These are phyloP conservation scores for Cardiospermum halicacabum DNA, from an alignment of 345 rosid genomes.

Conservation along the genomic window DNA sequence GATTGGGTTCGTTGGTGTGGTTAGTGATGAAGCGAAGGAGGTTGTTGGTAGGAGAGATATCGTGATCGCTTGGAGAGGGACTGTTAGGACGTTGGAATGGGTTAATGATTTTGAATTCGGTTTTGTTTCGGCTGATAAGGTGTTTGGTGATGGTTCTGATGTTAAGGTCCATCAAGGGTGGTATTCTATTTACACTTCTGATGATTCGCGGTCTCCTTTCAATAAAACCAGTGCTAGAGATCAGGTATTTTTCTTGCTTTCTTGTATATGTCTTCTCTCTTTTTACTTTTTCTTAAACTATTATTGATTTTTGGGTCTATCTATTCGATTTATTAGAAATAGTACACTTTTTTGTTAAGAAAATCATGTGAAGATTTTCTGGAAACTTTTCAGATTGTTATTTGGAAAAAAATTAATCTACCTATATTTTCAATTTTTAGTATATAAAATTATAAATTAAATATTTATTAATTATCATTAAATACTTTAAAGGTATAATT, in stretches of 20 bases:
- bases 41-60: constrained; percentile 76
- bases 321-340: no score
- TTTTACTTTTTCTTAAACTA: no score
- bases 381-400: no score
- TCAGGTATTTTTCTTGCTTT: constrained; percentile 41
- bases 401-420: no score
- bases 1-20: constrained; percentile 82
- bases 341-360: no score
- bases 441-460: no score
- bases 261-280: no score
- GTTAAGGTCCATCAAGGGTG: constrained; percentile 75
- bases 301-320: no score
- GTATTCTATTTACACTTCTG: constrained; percentile 79
- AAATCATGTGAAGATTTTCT: no score
- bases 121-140: constrained; percentile 43
- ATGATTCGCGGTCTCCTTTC: constrained; percentile 57
- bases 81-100: constrained; percentile 68
- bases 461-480: no score
- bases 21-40: constrained; percentile 61
- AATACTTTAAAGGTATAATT: no score
- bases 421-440: no score
- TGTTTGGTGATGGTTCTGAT: constrained; percentile 36
- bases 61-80: constrained; percentile 86
- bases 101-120: constrained; percentile 51
- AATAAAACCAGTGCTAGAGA: constrained; percentile 51